Evolutionary conservation across 1,139 yeast genomes (phyloP).

Genomic region (Pichia sp.): DNA sequence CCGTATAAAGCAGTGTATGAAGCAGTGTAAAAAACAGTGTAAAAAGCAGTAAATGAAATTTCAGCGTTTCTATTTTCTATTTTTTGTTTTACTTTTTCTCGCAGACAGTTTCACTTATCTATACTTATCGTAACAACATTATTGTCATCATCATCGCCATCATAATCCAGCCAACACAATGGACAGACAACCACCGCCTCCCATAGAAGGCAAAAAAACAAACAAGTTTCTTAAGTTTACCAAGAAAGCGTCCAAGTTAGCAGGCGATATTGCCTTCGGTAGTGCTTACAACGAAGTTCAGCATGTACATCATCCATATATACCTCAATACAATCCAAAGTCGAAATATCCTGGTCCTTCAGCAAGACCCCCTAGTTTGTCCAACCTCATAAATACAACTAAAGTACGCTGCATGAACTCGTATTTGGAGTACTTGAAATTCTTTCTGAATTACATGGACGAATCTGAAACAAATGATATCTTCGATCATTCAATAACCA

Average conservation of each 20-base stretch:
- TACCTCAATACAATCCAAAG: neutral
- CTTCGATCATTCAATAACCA: conserved; percentile 24
- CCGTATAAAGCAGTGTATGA: neutral
- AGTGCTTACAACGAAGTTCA: conserved; percentile 8
- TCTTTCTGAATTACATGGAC: conserved; percentile 28
- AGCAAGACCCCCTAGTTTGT: too few species aligned
- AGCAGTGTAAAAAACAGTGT: too few species aligned
- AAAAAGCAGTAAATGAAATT: too few species aligned
- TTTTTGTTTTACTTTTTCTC: neutral
- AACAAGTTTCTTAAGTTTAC: conserved; percentile 18
- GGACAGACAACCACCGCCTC: neutral
- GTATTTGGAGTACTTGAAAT: conserved; percentile 25
- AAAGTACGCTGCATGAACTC: conserved; percentile 19
- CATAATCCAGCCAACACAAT: too few species aligned
- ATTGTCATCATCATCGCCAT: too few species aligned
- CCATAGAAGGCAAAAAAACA: neutral
- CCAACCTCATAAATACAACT: neutral
- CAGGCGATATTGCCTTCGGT: conserved; percentile 29
- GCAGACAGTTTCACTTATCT: too few species aligned
- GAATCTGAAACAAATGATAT: conserved; percentile 27
- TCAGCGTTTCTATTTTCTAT: neutral
- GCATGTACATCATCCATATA: neutral
- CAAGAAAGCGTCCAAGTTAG: conserved; percentile 24
- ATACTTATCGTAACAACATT: too few species aligned
- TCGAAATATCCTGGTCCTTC: too few species aligned